A percentile compares a stretch with the other conserved stretches of the same genome.
Conservation (phyloP, 2,329 filamentous ascomycete species). For the Ophiocordyceps polyrhachis-furcata region DNA sequence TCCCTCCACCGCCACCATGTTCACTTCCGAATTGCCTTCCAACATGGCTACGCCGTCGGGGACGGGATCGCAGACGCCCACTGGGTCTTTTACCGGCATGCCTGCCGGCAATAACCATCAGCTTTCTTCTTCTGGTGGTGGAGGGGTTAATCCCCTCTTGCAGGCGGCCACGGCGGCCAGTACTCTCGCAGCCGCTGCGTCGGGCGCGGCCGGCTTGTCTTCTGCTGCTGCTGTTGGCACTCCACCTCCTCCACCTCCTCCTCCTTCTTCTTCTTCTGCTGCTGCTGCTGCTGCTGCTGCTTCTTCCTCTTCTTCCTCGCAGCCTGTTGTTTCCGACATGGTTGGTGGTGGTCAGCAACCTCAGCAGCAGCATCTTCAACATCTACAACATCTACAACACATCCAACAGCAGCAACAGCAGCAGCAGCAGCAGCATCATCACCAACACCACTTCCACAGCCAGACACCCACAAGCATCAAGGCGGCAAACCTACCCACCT, state of each 20-base stretch:
- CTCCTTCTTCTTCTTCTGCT: too few relatives aligned
- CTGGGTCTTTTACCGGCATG: conserved; percentile 35
- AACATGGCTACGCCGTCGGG: conserved; percentile 81
- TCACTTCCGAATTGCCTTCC: conserved; percentile 89
- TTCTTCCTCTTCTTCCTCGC: background rate
- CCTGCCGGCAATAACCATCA: conserved; percentile 27
- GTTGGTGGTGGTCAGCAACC: too few relatives aligned
- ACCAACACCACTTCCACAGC: conserved; percentile 31
- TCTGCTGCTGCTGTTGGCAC: background rate
- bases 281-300: too few relatives aligned
- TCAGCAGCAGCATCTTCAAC: background rate
- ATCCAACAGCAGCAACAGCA: background rate
- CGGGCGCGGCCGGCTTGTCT: background rate
- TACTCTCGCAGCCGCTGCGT: conserved; percentile 24
- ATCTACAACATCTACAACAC: background rate
- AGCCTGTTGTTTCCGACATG: background rate
- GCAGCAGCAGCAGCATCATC: background rate
- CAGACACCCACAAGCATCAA: conserved; percentile 75
- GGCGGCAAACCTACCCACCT: conserved; percentile 57
- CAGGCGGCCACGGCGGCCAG: conserved; percentile 73
- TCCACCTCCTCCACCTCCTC: background rate
- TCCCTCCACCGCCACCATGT: conserved; percentile 84
- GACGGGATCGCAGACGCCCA: conserved; percentile 82
- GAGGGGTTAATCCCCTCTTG: conserved; percentile 59
- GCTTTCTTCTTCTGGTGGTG: conserved; percentile 39